A percentile compares a stretch with the other conserved stretches of the same genome.
phyloP scores from a whole-genome alignment of 495 filamentous ascomycete species.

The Xylaria scruposa region DNA sequence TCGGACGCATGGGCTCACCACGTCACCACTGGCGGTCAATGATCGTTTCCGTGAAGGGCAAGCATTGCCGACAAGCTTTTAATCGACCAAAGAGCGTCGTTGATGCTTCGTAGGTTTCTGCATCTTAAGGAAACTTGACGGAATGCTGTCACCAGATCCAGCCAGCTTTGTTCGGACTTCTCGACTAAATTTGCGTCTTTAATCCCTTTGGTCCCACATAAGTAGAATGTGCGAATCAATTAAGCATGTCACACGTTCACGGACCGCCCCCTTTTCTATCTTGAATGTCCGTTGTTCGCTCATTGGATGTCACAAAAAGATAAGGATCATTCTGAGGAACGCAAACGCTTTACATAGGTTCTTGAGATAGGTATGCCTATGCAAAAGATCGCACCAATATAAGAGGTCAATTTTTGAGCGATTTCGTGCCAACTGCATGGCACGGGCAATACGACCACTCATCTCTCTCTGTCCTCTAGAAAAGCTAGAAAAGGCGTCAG shows the following conservation, averaged over 20 bases:
- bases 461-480: neutral
- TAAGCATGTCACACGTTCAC: constrained; percentile 12
- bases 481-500: neutral
- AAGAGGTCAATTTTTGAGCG: constrained; percentile 22
- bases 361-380: constrained; percentile 10
- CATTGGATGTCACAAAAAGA: neutral
- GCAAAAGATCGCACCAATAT: constrained; percentile 1
- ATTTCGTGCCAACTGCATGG: constrained; percentile 19
- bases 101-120: neutral
- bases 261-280: constrained; percentile 29
- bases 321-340: constrained; percentile 13
- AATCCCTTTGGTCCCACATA: constrained; percentile 6
- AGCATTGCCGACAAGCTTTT: constrained; percentile 11
- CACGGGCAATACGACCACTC: constrained; percentile 14
- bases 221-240: constrained; percentile 5
- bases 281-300: constrained; percentile 13
- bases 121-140: neutral
- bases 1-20: constrained; percentile 4
- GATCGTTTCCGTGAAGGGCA: neutral
- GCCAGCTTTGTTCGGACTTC: neutral
- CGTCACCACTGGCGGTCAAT: constrained; percentile 22
- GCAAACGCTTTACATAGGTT: constrained; percentile 7
- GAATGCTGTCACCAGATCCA: neutral
- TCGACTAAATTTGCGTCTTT: constrained; percentile 1
- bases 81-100: neutral